A percentile compares a stretch with the other conserved stretches of the same genome.
phyloP scores from a whole-genome alignment of 148 eudicot species.

The Cornus controversa region DNA sequence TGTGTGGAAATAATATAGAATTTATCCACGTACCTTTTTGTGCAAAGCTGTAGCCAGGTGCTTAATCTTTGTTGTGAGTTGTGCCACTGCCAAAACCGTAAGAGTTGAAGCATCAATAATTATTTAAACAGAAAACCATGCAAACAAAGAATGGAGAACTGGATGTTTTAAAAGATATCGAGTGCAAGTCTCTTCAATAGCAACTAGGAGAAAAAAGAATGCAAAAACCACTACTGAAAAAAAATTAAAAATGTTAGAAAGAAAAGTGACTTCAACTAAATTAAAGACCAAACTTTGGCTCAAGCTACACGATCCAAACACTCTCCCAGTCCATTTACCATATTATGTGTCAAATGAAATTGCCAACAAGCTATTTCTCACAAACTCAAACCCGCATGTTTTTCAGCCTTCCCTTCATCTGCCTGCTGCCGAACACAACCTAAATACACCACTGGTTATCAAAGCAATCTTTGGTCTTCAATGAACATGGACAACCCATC shows the following conservation, averaged over 20 bases:
- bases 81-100: conserved; percentile 51
- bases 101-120: neutral
- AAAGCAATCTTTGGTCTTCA: no score
- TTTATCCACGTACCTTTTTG: conserved; percentile 46
- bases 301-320: no score
- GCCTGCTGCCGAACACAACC: no score
- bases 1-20: neutral
- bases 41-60: conserved; percentile 49
- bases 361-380: no score
- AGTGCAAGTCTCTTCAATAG: neutral
- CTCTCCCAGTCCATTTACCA: no score
- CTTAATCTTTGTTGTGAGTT: conserved; percentile 63
- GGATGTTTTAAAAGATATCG: neutral
- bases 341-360: no score
- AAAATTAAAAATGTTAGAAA: neutral
- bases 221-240: neutral
- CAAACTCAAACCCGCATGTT: no score
- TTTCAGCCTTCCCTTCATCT: no score
- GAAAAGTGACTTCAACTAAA: neutral
- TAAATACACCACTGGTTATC: no score
- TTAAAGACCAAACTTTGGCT: no score
- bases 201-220: neutral
- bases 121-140: neutral
- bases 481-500: no score
- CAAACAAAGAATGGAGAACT: neutral